Evolutionary conservation across 2,329 filamentous ascomycete genomes (phyloP), one percentile per base, ranked within the genome.

Genomic region (Scedosporium boydii): DNA sequence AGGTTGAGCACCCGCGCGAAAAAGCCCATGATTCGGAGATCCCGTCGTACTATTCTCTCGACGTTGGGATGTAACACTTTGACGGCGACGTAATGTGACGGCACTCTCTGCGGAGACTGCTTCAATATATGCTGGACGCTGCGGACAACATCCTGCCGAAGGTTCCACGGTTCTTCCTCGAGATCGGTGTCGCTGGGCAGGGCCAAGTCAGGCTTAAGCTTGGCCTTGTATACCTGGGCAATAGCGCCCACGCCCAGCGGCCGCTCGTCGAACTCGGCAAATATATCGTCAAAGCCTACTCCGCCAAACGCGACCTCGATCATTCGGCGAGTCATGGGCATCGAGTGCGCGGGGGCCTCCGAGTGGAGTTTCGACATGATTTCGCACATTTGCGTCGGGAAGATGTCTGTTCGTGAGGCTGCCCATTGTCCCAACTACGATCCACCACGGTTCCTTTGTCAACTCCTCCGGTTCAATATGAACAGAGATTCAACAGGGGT

Each of bases 281-380:
- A 99, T 64, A 99, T 97, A 4, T 96, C 90, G 12, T 93, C 87
- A 66, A 99, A 97, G 0, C 75, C 69, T 62, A 89, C 82, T 1
- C 89, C 91, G 63, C 87, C 85, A 70, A 99, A 99, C 0, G 95
- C 93, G 42, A 85, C 84, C 67, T 86, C 82, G 27, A 99, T 87
- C 2, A 87, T 98, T 66, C 80, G 80, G 72, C 90, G 92, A 0
- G 95, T 97, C 26, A 85, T 82, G 58, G 84, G 81, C 60, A 99
- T 79, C 0, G 93, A 92, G 74, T 99, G 95, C 1, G 95, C 93
- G 0, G 93, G 93, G 0, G 95, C 93, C 72, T 98, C 87, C 1
- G 95, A 97, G 76, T 99, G 95, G 56, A 99, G 82, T 65, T 92
- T 90, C 1, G 93, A 96, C 93, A 99, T 95, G 72, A 93, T 87